phyloP scores from a whole-genome alignment of 2,329 filamentous ascomycete genomes.

The Macrophomina phaseolina region DNA sequence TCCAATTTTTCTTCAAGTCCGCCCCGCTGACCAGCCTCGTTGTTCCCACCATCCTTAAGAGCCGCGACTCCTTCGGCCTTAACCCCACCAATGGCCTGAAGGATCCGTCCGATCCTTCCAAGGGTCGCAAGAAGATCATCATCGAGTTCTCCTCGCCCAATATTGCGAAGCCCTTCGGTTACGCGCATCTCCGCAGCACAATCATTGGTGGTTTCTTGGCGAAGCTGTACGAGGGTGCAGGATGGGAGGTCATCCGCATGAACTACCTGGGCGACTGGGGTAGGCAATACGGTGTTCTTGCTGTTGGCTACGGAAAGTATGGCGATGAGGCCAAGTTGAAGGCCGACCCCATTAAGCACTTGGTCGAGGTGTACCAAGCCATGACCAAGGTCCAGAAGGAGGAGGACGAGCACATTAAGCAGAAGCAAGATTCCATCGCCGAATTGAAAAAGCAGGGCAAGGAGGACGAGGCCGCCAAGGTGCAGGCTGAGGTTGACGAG shows the following conservation, averaged over 20 bases:
- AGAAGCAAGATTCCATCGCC: slow-evolving; percentile 47
- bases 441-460: slow-evolving; percentile 42
- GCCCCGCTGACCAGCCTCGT: slow-evolving; percentile 68
- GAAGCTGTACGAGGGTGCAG: slow-evolving; percentile 70
- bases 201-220: slow-evolving; percentile 76
- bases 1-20: slow-evolving; percentile 83
- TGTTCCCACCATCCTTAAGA: slow-evolving; percentile 71
- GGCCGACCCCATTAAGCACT: slow-evolving; percentile 78
- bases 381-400: slow-evolving; percentile 68
- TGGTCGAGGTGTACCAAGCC: slow-evolving; percentile 81
- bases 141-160: slow-evolving; percentile 87
- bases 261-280: slow-evolving; percentile 85
- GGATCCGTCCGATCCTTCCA: slow-evolving; percentile 65
- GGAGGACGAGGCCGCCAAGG: slow-evolving; percentile 29
- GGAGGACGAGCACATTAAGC: slow-evolving; percentile 70
- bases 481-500: slow-evolving; percentile 42
- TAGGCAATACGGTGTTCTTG: slow-evolving; percentile 73
- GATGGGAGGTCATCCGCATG: slow-evolving; percentile 73
- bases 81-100: slow-evolving; percentile 64
- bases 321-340: slow-evolving; percentile 74
- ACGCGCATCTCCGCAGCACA: slow-evolving; percentile 75
- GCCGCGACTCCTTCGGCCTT: slow-evolving; percentile 67
- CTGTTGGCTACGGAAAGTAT: slow-evolving; percentile 76
- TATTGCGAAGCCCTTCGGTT: slow-evolving; percentile 83
- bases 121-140: slow-evolving; percentile 70